These are phyloP conservation scores for Viridothelium virens DNA, from an alignment of 495 filamentous ascomycete species.

Conservation along the genomic window DNA sequence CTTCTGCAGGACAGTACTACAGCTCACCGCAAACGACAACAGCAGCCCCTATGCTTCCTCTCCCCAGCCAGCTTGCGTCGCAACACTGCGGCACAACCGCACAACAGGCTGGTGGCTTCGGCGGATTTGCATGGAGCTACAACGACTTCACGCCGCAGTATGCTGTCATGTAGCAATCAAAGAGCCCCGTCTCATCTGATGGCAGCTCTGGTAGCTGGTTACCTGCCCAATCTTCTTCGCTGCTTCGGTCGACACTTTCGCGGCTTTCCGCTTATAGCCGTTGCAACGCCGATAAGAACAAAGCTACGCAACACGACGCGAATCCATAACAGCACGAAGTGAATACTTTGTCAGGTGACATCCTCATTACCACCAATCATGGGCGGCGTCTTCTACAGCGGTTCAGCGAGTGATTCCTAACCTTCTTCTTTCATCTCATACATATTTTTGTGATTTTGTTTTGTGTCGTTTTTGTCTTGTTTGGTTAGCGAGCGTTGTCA, in stretches of 20 bases:
- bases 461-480: constrained; percentile 25
- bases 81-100: constrained; percentile 66
- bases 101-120: constrained; percentile 64
- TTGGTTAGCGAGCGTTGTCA: constrained; percentile 37
- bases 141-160: constrained; percentile 53
- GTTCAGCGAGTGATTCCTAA: constrained; percentile 34
- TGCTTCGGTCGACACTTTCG: constrained; percentile 17
- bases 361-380: constrained; percentile 24
- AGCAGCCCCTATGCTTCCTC: constrained; percentile 57
- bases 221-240: constrained; percentile 23
- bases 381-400: constrained; percentile 27
- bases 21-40: constrained; percentile 52
- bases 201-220: constrained; percentile 23
- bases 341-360: constrained; percentile 16
- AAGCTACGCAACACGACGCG: constrained; percentile 32
- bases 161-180: constrained; percentile 44
- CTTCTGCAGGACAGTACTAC: constrained; percentile 60
- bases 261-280: constrained; percentile 25
- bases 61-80: constrained; percentile 82
- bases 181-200: constrained; percentile 16
- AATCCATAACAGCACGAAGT: constrained; percentile 25
- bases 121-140: constrained; percentile 68
- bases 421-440: constrained; percentile 25
- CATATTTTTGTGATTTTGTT: constrained; percentile 23
- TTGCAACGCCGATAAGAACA: constrained; percentile 31